Conservation (phyloP, 225 moss, liverwort and hornwort species). For the Ulota crispa region DNA sequence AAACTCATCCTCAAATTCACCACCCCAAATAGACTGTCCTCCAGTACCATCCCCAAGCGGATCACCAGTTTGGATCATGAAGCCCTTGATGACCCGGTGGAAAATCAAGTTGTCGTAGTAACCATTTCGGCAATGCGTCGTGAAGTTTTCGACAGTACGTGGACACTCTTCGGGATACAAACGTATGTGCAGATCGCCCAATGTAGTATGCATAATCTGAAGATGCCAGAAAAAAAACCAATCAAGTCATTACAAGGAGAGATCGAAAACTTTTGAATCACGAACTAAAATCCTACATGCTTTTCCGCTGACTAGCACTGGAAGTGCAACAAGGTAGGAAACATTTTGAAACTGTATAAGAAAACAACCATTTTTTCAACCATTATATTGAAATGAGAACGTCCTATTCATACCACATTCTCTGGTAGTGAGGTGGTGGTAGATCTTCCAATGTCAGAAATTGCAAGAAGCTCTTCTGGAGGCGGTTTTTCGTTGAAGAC, state of each 20-base stretch:
- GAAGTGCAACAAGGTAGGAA: not conserved
- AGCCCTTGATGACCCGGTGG: slow-evolving; percentile 99
- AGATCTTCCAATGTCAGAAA: slow-evolving; percentile 94
- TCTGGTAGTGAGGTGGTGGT: slow-evolving; percentile 96
- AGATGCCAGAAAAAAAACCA: slow-evolving; percentile 1
- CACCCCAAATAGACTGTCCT: slow-evolving; percentile 99
- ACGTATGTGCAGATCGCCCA: slow-evolving; percentile 89
- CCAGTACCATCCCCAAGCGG: slow-evolving; percentile 99
- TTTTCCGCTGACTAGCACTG: not conserved
- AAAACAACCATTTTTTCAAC: not conserved
- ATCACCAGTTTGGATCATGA: slow-evolving; percentile 99
- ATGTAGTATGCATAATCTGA: slow-evolving; percentile 90
- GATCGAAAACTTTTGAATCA: no score
- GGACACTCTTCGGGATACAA: slow-evolving; percentile 99
- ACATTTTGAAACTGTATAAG: not conserved
- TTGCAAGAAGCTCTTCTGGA: slow-evolving; percentile 95
- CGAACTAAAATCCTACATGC: not conserved
- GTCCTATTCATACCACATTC: slow-evolving; percentile 76
- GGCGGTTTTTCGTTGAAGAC: slow-evolving; percentile 99
- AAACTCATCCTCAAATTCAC: slow-evolving; percentile 99
- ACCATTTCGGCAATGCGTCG: slow-evolving; percentile 98
- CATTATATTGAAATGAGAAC: slow-evolving; percentile 2
- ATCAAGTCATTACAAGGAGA: not conserved
- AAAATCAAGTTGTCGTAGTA: slow-evolving; percentile 99
- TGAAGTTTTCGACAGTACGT: slow-evolving; percentile 97